These are phyloP conservation scores for Marsdenia floribunda DNA, from an alignment of 257 asterid genomes.

Conservation along the genomic window DNA sequence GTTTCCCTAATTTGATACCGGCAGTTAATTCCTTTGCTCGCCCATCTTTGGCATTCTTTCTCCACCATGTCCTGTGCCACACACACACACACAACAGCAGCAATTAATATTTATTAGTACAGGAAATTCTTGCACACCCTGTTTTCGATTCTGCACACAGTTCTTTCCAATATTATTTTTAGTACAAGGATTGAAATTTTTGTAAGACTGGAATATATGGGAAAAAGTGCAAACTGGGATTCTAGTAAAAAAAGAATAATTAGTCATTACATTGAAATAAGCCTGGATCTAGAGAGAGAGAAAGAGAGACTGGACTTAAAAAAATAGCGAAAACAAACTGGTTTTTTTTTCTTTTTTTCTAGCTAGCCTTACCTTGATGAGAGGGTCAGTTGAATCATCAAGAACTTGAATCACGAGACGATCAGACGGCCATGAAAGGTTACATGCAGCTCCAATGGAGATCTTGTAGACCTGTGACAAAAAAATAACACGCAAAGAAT, in stretches of 20 bases:
- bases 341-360: no score
- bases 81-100: no score
- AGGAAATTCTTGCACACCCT: no score
- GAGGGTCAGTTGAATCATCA: slow-evolving; percentile 76
- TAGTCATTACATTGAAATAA: slow-evolving; percentile 1
- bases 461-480: slow-evolving; percentile 70
- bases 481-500: background rate
- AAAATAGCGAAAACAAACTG: background rate
- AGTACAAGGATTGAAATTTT: background rate
- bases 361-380: slow-evolving; percentile 46
- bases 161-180: background rate
- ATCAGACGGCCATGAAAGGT: slow-evolving; percentile 91
- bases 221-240: slow-evolving; percentile 11
- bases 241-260: background rate
- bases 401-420: slow-evolving; percentile 87
- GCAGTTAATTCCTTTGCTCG: slow-evolving; percentile 74
- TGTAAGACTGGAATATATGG: slow-evolving; percentile 3
- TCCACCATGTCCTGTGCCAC: slow-evolving; percentile 79
- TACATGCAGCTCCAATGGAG: slow-evolving; percentile 96
- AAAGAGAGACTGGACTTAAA: background rate
- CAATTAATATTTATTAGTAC: no score
- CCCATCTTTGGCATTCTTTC: slow-evolving; percentile 89
- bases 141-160: background rate
- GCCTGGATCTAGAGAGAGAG: slow-evolving; percentile 12
- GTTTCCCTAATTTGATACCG: slow-evolving; percentile 70